Evolutionary conservation across 2,329 filamentous ascomycete species (phyloP).

Genomic region (Onygena corvina): DNA sequence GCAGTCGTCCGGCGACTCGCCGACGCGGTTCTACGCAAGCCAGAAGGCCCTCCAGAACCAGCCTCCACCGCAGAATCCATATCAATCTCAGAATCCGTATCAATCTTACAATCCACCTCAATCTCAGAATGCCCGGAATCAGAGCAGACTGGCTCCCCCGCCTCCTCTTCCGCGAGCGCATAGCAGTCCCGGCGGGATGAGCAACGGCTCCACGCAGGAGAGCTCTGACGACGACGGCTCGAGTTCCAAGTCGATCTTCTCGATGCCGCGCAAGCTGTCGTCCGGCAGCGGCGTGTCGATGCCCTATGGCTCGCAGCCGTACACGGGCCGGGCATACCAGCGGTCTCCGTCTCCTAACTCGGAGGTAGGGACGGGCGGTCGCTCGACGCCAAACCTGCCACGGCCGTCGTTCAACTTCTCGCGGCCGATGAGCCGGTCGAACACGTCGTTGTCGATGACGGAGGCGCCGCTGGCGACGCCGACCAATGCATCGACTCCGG

Average conservation of each 20-base stretch:
- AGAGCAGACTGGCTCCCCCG: constrained; percentile 36
- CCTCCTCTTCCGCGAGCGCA: constrained; percentile 34
- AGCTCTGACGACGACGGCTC: constrained; percentile 62
- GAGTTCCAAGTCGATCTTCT: constrained; percentile 50
- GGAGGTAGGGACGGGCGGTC: constrained; percentile 49
- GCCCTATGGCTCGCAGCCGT: constrained; percentile 52
- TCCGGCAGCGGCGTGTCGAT: constrained; percentile 53
- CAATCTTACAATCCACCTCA: neutral
- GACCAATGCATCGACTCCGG: no score
- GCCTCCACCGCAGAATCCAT: neutral
- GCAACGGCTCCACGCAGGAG: constrained; percentile 46
- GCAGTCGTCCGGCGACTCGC: constrained; percentile 28
- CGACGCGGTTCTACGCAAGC: constrained; percentile 25
- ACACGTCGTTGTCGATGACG: constrained; percentile 29
- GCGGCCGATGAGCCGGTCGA: constrained; percentile 59
- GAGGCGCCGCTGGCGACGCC: no score
- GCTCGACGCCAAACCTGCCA: constrained; percentile 46
- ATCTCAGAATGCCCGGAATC: neutral
- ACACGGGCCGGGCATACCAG: constrained; percentile 49
- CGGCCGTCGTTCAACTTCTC: constrained; percentile 88
- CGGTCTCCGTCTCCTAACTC: constrained; percentile 78
- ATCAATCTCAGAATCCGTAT: neutral
- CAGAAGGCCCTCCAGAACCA: constrained; percentile 12
- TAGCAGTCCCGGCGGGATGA: constrained; percentile 37
- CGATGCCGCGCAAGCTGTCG: constrained; percentile 65